phyloP scores from a whole-genome alignment of 2,329 filamentous ascomycete species.

The Capronia americana region DNA sequence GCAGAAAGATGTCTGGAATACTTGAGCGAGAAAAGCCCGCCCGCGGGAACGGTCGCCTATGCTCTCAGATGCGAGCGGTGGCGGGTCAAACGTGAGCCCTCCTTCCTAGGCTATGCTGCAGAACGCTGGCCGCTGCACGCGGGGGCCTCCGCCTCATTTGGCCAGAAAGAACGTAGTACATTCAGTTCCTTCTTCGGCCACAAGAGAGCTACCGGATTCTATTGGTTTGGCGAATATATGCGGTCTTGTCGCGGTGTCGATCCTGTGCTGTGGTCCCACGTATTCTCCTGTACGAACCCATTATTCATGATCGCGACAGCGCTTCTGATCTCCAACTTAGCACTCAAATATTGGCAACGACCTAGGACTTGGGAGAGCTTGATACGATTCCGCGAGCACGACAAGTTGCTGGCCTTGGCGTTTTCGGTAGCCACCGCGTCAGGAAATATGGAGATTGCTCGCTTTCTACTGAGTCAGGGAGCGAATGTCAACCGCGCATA shows the following conservation, averaged over 20 bases:
- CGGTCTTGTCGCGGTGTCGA: not conserved
- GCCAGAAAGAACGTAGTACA: not conserved
- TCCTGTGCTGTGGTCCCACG: too few relatives aligned
- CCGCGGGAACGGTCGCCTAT: not conserved
- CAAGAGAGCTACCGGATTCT: not conserved
- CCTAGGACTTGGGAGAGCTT: not conserved
- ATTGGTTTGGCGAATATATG: not conserved
- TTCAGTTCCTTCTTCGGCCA: constrained; percentile 11
- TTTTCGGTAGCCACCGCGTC: not conserved
- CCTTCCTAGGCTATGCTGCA: constrained; percentile 1
- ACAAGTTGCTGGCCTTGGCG: not conserved
- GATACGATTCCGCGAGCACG: not conserved
- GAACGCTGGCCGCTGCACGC: not conserved
- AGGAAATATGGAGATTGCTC: not conserved
- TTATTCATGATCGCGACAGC: not conserved
- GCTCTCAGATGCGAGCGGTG: not conserved
- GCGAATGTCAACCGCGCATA: not conserved
- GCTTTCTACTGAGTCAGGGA: not conserved
- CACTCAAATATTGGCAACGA: not conserved
- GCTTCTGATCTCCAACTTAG: not conserved
- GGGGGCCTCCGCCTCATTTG: not conserved
- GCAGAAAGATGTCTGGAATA: constrained; percentile 4
- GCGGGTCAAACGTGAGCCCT: accelerated
- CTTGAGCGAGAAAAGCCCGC: not conserved
- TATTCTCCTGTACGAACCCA: not conserved